Evolutionary conservation across 1,284 basidiomycete species (phyloP).

Genomic region (Schizophyllum amplum): DNA sequence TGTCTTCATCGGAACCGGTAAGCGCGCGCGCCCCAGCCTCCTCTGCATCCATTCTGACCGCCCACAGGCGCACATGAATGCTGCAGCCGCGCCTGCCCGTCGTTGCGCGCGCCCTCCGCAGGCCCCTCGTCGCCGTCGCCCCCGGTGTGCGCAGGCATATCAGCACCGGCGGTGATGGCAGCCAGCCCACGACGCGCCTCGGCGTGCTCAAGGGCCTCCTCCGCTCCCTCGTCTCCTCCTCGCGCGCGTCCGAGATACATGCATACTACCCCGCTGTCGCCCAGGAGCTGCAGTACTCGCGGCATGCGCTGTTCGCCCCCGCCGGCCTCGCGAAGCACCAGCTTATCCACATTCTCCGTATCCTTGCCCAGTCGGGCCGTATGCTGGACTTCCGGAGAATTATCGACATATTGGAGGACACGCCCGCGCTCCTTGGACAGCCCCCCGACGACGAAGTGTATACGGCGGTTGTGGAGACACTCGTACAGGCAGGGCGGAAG

Average conservation of each 20-base stretch:
- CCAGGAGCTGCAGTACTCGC: conserved; percentile 21
- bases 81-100: not conserved
- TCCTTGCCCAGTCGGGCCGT: conserved; percentile 39
- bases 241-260: conserved; percentile 26
- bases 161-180: not conserved
- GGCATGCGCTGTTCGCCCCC: conserved; percentile 9
- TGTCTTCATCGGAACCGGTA: not conserved
- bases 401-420: conserved; percentile 25
- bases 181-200: not conserved
- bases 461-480: not conserved
- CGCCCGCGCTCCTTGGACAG: not conserved
- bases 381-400: conserved; percentile 41
- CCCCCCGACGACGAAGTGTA: not conserved
- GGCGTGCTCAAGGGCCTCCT: conserved; percentile 14
- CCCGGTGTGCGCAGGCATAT: not conserved
- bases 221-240: conserved; percentile 20
- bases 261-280: conserved; percentile 28
- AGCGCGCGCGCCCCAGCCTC: not conserved
- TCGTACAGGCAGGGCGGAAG: not conserved
- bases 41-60: not conserved
- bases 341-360: conserved; percentile 28
- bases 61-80: not conserved
- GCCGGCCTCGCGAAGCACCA: conserved; percentile 20
- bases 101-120: not conserved
- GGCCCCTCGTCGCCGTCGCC: not conserved